These are phyloP conservation scores for Rhizophora apiculata DNA, from an alignment of 345 rosid species.

Conservation along the genomic window DNA sequence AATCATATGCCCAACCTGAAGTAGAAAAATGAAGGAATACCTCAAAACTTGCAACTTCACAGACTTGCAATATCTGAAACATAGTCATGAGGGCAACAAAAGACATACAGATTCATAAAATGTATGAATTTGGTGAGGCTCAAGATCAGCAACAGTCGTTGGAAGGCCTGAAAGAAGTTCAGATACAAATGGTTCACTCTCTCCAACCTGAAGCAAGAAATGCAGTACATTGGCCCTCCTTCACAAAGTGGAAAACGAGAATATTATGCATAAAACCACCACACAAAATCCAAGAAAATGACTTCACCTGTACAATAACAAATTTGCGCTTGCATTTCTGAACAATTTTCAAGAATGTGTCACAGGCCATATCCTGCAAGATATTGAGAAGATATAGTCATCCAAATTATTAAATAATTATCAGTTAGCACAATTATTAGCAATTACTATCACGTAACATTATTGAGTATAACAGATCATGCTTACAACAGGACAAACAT, in stretches of 20 bases:
- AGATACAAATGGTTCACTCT: slow-evolving; percentile 95
- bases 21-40: neutral
- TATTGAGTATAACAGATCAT: neutral
- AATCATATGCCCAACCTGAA: slow-evolving; percentile 94
- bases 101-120: slow-evolving; percentile 90
- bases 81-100: neutral
- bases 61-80: neutral
- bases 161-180: slow-evolving; percentile 94
- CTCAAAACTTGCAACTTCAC: neutral
- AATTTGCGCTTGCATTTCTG: slow-evolving; percentile 98
- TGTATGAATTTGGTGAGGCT: slow-evolving; percentile 97
- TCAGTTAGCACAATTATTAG: neutral
- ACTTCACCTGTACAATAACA: slow-evolving; percentile 79
- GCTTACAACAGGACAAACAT: neutral
- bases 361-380: slow-evolving; percentile 98
- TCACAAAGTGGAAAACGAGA: neutral
- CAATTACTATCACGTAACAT: neutral
- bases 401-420: neutral
- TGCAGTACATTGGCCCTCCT: neutral
- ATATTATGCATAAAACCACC: neutral
- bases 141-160: slow-evolving; percentile 92
- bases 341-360: slow-evolving; percentile 97
- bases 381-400: slow-evolving; percentile 4
- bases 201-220: slow-evolving; percentile 74
- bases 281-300: neutral